Percentiles rank a stretch among this genome's conserved stretches.
phyloP scores from a whole-genome alignment of 305 asterid species.

The Fraxinus paxiana region DNA sequence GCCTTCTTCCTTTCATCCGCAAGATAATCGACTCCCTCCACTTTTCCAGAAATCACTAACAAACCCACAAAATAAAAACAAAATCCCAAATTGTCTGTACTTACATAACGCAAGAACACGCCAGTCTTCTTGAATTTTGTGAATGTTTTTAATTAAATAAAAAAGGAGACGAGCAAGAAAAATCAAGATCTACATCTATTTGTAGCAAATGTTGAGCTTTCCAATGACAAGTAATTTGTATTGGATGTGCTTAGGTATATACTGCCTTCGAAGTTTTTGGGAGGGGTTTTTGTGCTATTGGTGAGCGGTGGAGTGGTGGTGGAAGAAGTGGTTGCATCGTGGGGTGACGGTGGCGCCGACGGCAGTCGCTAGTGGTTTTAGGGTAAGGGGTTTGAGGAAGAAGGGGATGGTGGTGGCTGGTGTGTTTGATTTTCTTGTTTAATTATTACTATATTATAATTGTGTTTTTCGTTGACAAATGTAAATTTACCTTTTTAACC shows the following conservation, averaged over 20 bases:
- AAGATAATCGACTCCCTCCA: constrained; percentile 64
- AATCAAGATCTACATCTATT: not conserved
- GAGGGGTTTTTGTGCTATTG: too few species aligned
- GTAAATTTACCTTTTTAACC: too few species aligned
- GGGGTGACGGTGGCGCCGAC: too few species aligned
- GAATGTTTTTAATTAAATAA: not conserved
- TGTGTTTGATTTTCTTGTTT: too few species aligned
- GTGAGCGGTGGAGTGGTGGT: too few species aligned
- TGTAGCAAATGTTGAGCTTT: not conserved
- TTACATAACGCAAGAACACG: not conserved
- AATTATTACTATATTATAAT: too few species aligned
- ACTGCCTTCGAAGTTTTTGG: not conserved
- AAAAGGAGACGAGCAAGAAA: not conserved
- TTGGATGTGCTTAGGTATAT: not conserved
- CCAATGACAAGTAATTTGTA: not conserved
- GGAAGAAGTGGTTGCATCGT: too few species aligned
- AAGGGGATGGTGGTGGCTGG: too few species aligned
- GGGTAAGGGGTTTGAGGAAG: too few species aligned
- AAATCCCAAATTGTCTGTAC: not conserved
- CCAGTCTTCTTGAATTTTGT: not conserved
- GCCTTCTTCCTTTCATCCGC: constrained; percentile 84
- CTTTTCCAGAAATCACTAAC: not conserved
- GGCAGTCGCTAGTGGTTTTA: too few species aligned
- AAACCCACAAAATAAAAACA: not conserved
- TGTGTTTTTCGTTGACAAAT: too few species aligned